Conservation (phyloP, 129 eudicot species). For the Escallonia herrerae region DNA sequence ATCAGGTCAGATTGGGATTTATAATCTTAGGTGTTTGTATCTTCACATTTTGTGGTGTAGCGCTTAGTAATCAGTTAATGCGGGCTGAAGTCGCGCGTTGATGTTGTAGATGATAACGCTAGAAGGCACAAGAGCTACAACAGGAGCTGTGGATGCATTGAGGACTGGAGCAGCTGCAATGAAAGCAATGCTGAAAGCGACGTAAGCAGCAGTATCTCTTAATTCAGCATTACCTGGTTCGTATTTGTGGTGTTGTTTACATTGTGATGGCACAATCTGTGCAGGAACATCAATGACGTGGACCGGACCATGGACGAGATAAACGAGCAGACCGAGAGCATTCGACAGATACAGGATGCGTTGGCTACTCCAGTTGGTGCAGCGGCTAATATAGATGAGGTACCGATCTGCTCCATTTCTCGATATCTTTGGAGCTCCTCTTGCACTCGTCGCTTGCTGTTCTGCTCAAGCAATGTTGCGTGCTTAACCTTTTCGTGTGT, state of each 20-base stretch:
- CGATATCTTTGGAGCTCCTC: not conserved
- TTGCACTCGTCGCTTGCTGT: not conserved
- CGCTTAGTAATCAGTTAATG: not conserved
- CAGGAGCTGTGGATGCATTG: conserved; percentile 57
- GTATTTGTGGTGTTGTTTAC: not conserved
- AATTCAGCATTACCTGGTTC: not conserved
- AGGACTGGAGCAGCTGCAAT: conserved; percentile 60
- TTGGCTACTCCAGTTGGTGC: conserved; percentile 54
- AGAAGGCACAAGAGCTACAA: conserved; percentile 66
- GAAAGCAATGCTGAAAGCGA: conserved; percentile 57
- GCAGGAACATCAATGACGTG: conserved; percentile 51
- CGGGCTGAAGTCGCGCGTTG: not conserved
- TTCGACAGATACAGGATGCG: conserved; percentile 53
- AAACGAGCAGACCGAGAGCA: conserved; percentile 56
- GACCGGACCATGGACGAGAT: conserved; percentile 65
- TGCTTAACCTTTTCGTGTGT: conserved; percentile 1
- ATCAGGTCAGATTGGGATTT: conserved; percentile 29
- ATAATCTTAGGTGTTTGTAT: not conserved
- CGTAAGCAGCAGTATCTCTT: conserved; percentile 16
- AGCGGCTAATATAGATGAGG: conserved; percentile 63
- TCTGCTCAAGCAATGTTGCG: not conserved
- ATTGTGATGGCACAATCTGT: not conserved
- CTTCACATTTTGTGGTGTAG: too few species aligned
- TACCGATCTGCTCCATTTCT: not conserved
- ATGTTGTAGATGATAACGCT: conserved; percentile 40